Base-by-base conservation (phyloP, 495 filamentous ascomycete species). In the Symbiotaphrina buchneri region DNA sequence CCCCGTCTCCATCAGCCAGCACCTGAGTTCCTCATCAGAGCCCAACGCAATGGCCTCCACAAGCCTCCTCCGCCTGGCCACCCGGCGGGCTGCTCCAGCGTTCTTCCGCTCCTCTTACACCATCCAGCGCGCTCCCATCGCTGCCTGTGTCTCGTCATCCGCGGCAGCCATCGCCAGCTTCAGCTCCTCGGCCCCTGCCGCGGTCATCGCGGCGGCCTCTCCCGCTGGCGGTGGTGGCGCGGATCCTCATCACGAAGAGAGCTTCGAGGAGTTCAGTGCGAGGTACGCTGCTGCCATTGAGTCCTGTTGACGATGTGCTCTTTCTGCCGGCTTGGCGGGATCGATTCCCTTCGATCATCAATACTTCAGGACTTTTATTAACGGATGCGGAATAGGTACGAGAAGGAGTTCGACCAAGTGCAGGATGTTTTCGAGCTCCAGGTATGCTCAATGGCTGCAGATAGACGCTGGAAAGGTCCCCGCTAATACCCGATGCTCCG, bases 351-450 rank as follows among this genome's bases (percentile, higher is more conserved):
- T n/a, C n/a, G n/a, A n/a, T n/a, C n/a, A n/a, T n/a, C n/a, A n/a
- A n/a, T n/a, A n/a, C n/a, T n/a, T n/a, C n/a, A n/a, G n/a, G n/a
- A n/a, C n/a, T n/a, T n/a, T n/a, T n/a, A n/a, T n/a, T n/a, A n/a
- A 18, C 15, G 21, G 14, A 13, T 17, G 10, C 21, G 3, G 17
- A n/a, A 17, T 47, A 99, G 87, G 58, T 99, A 91, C 51, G 87
- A 95, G 68, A 92, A 92, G 65, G 87, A 99, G 59, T 99, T 99
- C 54, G 84, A 99, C 26, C 54, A 55, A 48, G 87, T 99, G 31
- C 78, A 95, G 57, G 87, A 99, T 62, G 87, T 94, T 42, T 99
- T 99, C 59, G 87, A 99, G 69, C 77, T 99, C 46, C 87, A 95
- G 81, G 84, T 92, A 73, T 50, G 68, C 53, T 39, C 32, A 18